phyloP scores from a whole-genome alignment of 257 asterid genomes.

The Solanum chilense region DNA sequence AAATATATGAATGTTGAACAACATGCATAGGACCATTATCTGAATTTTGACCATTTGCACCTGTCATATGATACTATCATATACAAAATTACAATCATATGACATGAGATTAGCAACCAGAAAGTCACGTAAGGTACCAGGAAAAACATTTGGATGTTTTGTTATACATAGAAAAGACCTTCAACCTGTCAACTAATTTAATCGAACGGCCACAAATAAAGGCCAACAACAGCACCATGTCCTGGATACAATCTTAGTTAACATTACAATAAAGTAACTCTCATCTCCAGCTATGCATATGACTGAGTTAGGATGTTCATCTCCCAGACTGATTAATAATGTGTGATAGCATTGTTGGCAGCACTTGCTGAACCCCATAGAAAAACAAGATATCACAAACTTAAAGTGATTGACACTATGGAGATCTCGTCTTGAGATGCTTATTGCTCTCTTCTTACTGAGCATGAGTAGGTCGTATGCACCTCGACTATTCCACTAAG shows the following conservation, averaged over 20 bases:
- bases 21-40: neutral
- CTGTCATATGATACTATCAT: neutral
- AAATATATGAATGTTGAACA: neutral
- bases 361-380: neutral
- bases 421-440: neutral
- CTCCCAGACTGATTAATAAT: neutral
- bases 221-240: neutral
- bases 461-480: neutral
- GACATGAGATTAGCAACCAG: neutral
- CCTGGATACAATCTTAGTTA: neutral
- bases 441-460: neutral
- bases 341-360: neutral
- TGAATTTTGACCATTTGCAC: neutral
- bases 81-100: neutral
- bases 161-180: neutral
- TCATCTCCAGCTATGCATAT: neutral
- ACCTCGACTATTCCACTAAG: neutral
- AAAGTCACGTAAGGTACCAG: neutral
- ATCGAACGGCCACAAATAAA: neutral
- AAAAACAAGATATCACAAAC: neutral
- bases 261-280: neutral
- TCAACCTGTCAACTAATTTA: neutral
- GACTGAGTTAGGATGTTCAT: neutral
- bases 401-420: neutral
- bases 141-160: neutral